Percentiles rank a stretch among this genome's conserved stretches.
Evolutionary conservation across 805 yeast species (phyloP).

Genomic region (Kluyveromyces aestuarii): DNA sequence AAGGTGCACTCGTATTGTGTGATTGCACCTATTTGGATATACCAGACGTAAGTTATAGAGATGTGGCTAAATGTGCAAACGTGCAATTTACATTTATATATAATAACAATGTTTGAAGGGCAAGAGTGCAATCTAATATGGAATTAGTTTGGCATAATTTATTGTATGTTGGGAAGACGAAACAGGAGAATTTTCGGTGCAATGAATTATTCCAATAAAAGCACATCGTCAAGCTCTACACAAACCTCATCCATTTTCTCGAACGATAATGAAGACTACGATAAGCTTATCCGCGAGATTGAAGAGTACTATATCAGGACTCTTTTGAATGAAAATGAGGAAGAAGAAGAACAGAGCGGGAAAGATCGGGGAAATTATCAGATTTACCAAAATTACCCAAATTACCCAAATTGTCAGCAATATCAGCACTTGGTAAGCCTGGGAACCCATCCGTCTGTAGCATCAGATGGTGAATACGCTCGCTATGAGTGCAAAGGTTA

Average conservation of each 20-base stretch:
- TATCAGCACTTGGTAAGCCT: background rate
- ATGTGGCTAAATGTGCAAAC: background rate
- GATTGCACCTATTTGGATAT: background rate
- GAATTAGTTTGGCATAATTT: no score
- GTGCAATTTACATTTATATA: no score
- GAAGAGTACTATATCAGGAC: conserved; percentile 27
- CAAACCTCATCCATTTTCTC: conserved; percentile 23
- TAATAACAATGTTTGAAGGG: no score
- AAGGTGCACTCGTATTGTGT: background rate
- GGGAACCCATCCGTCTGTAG: no score
- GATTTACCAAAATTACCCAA: background rate
- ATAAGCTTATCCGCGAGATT: conserved; percentile 21
- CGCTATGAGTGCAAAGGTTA: background rate
- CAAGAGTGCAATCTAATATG: no score
- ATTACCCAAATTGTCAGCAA: background rate
- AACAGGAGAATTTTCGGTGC: background rate
- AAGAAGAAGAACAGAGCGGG: conserved; percentile 1
- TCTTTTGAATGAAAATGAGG: conserved; percentile 17
- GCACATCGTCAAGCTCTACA: conserved; percentile 8
- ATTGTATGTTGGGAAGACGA: no score
- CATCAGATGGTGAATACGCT: background rate
- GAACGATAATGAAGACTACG: conserved; percentile 16
- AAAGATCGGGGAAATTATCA: no score
- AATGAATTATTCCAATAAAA: conserved; percentile 1
- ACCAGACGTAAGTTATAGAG: background rate